phyloP scores from a whole-genome alignment of 2,329 filamentous ascomycete species.

The Diaporthe humulicola region DNA sequence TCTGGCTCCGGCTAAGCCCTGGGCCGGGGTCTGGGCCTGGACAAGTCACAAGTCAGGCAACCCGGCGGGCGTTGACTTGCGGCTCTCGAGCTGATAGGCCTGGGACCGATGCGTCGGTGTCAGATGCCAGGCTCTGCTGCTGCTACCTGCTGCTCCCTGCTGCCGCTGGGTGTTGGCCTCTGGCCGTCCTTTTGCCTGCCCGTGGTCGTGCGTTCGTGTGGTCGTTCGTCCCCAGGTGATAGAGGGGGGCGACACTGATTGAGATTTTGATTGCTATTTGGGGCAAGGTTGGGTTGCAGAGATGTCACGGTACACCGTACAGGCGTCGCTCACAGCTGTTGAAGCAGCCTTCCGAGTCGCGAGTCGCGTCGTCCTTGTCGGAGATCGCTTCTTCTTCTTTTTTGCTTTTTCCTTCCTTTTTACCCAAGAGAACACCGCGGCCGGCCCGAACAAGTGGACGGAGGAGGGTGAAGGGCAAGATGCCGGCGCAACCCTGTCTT shows the following conservation, averaged over 20 bases:
- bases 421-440: background rate
- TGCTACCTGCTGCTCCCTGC: constrained; percentile 30
- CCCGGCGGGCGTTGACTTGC: constrained; percentile 2
- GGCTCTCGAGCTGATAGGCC: constrained; percentile 36
- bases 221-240: background rate
- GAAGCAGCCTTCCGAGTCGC: background rate
- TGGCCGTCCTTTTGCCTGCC: background rate
- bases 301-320: constrained; percentile 27
- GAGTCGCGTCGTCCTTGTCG: constrained; percentile 19
- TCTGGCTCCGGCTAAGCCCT: constrained; percentile 12
- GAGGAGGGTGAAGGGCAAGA: background rate
- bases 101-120: constrained; percentile 32
- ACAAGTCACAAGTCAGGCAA: constrained; percentile 31
- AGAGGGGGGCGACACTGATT: constrained; percentile 18
- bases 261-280: background rate
- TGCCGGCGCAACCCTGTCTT: background rate
- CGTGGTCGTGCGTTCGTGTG: constrained; percentile 3
- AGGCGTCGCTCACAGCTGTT: background rate
- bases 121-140: constrained; percentile 32
- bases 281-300: background rate
- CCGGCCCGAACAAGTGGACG: constrained; percentile 4
- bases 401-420: background rate
- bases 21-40: constrained; percentile 26
- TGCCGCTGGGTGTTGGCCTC: background rate
- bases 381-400: constrained; percentile 26